phyloP scores from a whole-genome alignment of 352 stramenopile genomes.

The Phytopythium helicoides region DNA sequence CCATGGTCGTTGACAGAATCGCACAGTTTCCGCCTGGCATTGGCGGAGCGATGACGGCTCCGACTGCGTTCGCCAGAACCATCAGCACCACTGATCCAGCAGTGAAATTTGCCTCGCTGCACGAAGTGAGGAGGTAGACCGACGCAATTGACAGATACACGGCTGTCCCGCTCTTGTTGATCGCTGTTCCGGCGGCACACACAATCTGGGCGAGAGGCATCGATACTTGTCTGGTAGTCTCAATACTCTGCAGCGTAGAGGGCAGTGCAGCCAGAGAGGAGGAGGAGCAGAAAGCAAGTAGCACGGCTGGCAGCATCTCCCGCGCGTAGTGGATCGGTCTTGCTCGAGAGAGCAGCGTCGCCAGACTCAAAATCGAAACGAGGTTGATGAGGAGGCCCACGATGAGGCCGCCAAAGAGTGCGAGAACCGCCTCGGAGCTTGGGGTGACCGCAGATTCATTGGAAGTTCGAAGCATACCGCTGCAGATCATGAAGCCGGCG shows the following conservation, averaged over 20 bases:
- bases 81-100: conserved; percentile 24
- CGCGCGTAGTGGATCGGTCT: conserved; percentile 48
- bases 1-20: conserved; percentile 40
- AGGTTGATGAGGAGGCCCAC: conserved; percentile 43
- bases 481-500: conserved; percentile 42
- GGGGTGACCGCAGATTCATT: conserved; percentile 8
- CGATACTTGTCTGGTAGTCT: conserved; percentile 47
- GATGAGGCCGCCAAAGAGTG: conserved; percentile 42
- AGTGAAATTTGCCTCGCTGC: conserved; percentile 15
- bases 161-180: conserved; percentile 68
- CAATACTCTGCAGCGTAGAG: conserved; percentile 47
- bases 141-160: conserved; percentile 48
- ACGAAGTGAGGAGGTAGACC: conserved; percentile 41
- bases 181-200: conserved; percentile 32
- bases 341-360: conserved; percentile 24
- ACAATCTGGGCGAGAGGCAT: conserved; percentile 58
- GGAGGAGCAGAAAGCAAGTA: conserved; percentile 45
- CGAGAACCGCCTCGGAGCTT: conserved; percentile 25
- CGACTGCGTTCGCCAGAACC: conserved; percentile 35
- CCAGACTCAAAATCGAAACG: conserved; percentile 25
- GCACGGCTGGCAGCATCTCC: conserved; percentile 43
- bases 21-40: conserved; percentile 33
- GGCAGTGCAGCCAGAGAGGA: conserved; percentile 55
- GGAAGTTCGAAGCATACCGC: conserved; percentile 26
- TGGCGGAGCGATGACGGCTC: conserved; percentile 34